Conservation (phyloP, 768 basidiomycete species). For the Pholiota conissans region DNA sequence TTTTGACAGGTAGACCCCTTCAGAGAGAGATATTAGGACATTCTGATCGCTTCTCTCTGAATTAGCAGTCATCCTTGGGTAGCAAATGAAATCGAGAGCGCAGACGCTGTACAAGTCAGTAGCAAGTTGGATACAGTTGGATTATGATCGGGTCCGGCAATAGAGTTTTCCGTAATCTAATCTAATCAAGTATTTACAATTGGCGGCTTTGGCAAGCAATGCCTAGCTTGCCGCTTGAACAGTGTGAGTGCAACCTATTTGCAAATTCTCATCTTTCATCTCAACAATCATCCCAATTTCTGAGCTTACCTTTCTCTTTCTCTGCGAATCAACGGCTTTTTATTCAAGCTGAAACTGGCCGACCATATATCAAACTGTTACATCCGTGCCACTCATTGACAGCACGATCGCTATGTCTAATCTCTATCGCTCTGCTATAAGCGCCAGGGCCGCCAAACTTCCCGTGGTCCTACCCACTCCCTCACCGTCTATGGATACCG, state of each 20-base stretch:
- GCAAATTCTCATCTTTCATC: no score
- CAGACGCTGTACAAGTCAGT: no score
- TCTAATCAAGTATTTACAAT: background rate
- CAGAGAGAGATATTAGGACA: background rate
- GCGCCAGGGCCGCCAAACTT: constrained; percentile 73
- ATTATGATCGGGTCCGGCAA: no score
- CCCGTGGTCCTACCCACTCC: constrained; percentile 34
- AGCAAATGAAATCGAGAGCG: no score
- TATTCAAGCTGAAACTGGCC: no score
- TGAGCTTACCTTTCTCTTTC: no score
- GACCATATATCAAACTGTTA: no score
- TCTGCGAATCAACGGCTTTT: no score
- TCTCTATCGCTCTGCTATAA: constrained; percentile 76
- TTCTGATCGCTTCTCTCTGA: no score
- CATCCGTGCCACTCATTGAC: no score
- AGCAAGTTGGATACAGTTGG: no score
- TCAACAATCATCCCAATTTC: background rate
- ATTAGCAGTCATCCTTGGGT: no score
- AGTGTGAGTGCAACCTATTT: background rate
- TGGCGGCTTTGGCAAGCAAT: background rate
- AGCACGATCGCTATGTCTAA: constrained; percentile 25
- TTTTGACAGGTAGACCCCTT: background rate
- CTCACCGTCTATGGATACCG: constrained; percentile 21
- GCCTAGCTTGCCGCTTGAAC: background rate
- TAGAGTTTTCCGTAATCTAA: background rate